These are phyloP conservation scores for Edaphochlamys debaryana DNA, from an alignment of 139 green algal genomes.

Conservation along the genomic window DNA sequence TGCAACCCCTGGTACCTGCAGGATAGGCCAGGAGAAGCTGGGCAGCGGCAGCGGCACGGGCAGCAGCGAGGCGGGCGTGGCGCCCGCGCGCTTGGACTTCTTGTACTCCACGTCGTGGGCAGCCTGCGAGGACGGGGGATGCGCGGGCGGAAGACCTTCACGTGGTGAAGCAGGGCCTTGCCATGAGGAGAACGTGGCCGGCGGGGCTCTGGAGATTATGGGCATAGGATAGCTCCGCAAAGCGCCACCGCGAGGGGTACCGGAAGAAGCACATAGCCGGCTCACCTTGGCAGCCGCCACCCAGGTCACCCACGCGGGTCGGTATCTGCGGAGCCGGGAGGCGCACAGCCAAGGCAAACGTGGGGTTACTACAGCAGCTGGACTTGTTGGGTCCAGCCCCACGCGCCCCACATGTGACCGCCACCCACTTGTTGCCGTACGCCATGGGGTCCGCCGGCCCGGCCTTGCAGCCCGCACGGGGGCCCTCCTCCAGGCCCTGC, in stretches of 20 bases:
- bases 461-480: neutral
- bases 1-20: neutral
- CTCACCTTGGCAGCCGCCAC: conserved; percentile 11
- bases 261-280: no score
- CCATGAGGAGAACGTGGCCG: no score
- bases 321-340: neutral
- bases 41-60: conserved; percentile 39
- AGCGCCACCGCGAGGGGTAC: no score
- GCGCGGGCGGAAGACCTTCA: neutral
- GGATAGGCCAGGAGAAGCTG: conserved; percentile 19
- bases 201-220: no score
- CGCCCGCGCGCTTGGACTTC: conserved; percentile 39
- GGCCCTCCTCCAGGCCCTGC: neutral
- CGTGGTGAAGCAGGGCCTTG: no score
- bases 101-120: conserved; percentile 26
- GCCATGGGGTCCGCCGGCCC: no score
- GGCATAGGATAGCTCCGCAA: no score
- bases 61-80: conserved; percentile 18
- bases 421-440: conserved; percentile 14
- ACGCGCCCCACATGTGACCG: neutral
- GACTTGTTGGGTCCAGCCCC: neutral
- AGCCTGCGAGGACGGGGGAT: neutral
- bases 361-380: no score
- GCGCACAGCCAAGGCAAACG: neutral
- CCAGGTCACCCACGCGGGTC: neutral